Conservation (phyloP, 371 early-diverging fungal genomes). For the Blyttiomyces sp. region DNA sequence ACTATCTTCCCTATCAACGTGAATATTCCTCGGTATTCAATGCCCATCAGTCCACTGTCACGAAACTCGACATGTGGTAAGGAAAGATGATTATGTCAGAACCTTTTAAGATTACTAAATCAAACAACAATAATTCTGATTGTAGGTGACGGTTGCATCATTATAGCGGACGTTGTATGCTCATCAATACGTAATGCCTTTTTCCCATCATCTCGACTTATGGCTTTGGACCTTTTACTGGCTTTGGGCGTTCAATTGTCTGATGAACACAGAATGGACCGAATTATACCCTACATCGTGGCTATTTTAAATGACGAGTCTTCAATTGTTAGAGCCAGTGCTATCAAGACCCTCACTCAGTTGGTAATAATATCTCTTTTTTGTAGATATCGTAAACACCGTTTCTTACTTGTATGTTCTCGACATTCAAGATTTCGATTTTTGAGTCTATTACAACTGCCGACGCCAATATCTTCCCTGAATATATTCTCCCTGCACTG, state of each 20-base stretch:
- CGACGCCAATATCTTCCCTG: constrained; percentile 84
- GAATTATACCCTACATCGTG: constrained; percentile 80
- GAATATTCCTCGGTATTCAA: no score
- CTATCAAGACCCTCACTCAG: constrained; percentile 71
- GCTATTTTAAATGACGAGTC: constrained; percentile 65
- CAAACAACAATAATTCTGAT: no score
- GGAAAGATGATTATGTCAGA: no score
- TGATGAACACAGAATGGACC: constrained; percentile 76
- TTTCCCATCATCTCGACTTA: constrained; percentile 68
- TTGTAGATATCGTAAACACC: background rate
- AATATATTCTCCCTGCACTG: constrained; percentile 80
- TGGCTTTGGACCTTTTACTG: constrained; percentile 73
- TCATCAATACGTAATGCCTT: constrained; percentile 68
- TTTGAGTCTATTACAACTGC: constrained; percentile 75
- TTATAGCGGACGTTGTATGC: constrained; percentile 53
- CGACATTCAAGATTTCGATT: constrained; percentile 51
- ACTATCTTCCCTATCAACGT: no score
- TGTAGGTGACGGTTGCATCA: constrained; percentile 39
- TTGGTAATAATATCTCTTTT: constrained; percentile 49
- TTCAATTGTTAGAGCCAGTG: constrained; percentile 68
- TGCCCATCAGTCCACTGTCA: no score
- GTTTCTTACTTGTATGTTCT: background rate
- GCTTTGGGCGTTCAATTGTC: constrained; percentile 63
- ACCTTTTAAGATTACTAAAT: no score
- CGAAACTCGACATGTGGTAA: no score